Conservation (phyloP, 192 early-diverging fungal genomes). For the Lunasporangiospora selenospora region DNA sequence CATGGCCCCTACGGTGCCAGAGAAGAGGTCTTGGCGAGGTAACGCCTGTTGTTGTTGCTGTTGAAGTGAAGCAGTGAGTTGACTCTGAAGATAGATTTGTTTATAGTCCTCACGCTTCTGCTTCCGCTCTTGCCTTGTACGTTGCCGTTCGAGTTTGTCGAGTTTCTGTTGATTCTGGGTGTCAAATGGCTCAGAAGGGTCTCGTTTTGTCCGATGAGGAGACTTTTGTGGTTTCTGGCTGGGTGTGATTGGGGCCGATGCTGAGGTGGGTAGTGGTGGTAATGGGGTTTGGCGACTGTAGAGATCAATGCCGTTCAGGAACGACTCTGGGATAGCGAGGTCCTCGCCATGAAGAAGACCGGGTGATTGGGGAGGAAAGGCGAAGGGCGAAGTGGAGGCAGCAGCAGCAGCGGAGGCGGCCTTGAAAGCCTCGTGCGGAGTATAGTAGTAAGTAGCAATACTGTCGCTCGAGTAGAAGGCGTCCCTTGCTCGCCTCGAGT, state of each 20-base stretch:
- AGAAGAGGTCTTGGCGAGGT: too few species aligned
- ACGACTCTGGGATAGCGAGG: not conserved
- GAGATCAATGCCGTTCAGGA: conserved; percentile 15
- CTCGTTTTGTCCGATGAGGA: conserved; percentile 3
- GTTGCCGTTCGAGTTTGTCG: conserved; percentile 9
- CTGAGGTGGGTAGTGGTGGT: conserved; percentile 8
- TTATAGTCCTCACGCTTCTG: conserved; percentile 35
- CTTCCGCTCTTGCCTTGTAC: conserved; percentile 22
- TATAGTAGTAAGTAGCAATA: too few species aligned
- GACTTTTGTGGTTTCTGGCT: conserved; percentile 1
- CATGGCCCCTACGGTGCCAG: too few species aligned
- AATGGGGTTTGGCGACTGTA: conserved; percentile 22
- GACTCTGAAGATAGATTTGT: conserved; percentile 40
- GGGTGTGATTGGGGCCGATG: not conserved
- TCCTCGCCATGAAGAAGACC: too few species aligned
- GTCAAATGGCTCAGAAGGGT: conserved; percentile 2
- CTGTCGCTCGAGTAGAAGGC: too few species aligned
- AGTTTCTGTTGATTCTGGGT: conserved; percentile 3
- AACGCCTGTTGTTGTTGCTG: too few species aligned
- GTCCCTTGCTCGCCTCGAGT: conserved; percentile 17
- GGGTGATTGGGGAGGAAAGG: too few species aligned
- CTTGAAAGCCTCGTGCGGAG: too few species aligned
- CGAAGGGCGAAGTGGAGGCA: too few species aligned
- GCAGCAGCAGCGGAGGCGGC: too few species aligned
- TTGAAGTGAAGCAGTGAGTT: too few species aligned